Percentiles rank a stretch among this genome's conserved stretches.
Evolutionary conservation across 106 monocot species (phyloP).

Genomic region (Xerophyta viscosa): DNA sequence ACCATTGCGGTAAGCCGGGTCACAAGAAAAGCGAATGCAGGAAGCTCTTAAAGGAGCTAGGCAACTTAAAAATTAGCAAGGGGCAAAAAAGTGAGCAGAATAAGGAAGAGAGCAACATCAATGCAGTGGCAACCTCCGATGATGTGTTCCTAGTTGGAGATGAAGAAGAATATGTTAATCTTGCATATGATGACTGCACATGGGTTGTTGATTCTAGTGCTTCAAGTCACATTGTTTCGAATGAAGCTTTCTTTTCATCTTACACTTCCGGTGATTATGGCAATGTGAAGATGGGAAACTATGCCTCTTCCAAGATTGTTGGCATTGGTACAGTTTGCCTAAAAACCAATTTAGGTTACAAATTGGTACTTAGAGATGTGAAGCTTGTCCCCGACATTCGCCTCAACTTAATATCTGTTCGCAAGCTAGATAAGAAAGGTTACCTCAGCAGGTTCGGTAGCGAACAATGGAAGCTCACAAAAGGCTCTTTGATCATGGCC

Average conservation of each 20-base stretch:
- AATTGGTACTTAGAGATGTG: background rate
- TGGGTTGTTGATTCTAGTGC: conserved; percentile 2
- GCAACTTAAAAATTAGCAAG: background rate
- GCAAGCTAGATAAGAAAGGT: background rate
- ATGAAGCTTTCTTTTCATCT: background rate
- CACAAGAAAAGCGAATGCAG: conserved; percentile 2
- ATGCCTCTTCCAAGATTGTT: background rate
- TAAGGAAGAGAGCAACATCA: no score
- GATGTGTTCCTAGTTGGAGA: background rate
- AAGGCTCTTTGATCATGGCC: conserved; percentile 6
- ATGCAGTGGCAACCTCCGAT: background rate
- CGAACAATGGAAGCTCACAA: conserved; percentile 2
- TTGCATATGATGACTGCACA: background rate
- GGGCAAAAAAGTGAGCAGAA: no score
- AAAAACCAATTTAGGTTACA: conserved; percentile 1
- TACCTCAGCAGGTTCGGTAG: background rate
- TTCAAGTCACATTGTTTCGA: background rate
- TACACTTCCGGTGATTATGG: background rate
- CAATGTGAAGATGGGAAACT: background rate
- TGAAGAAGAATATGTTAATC: background rate
- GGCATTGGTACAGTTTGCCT: conserved; percentile 1
- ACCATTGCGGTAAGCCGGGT: background rate
- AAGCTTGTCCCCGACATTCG: conserved; percentile 1
- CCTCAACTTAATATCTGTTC: background rate
- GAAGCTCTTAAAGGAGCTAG: background rate